Percentiles rank a stretch among this genome's conserved stretches.
These are phyloP conservation scores for Curvularia sp. DNA, from an alignment of 2,329 filamentous ascomycete species.

Conservation along the genomic window DNA sequence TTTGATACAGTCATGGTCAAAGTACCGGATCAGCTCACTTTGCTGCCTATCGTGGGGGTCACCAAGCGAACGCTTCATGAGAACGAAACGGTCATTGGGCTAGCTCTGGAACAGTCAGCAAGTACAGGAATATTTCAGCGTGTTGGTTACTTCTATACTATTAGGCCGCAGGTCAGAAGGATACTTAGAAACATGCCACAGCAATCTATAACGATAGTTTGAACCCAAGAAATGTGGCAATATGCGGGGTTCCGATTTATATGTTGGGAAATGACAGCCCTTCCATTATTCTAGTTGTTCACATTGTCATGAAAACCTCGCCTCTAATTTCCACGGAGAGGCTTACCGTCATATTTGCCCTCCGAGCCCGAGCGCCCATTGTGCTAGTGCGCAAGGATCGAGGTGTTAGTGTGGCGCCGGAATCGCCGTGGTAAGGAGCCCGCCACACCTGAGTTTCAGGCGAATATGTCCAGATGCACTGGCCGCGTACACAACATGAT, in stretches of 20 bases:
- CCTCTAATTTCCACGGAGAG: neutral
- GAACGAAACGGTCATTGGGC: constrained; percentile 1
- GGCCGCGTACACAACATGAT: neutral
- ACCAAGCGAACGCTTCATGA: constrained; percentile 5
- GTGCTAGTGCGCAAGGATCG: neutral
- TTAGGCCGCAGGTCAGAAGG: neutral
- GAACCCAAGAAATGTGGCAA: neutral
- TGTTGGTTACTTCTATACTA: constrained; percentile 6
- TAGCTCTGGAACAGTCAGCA: neutral
- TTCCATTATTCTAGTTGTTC: neutral
- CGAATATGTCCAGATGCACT: neutral
- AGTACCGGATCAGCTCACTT: neutral
- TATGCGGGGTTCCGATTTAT: neutral
- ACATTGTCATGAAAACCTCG: neutral
- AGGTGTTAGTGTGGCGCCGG: constrained; percentile 12
- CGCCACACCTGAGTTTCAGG: neutral
- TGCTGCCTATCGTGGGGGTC: constrained; percentile 1
- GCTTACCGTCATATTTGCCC: neutral
- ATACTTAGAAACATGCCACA: constrained; percentile 14
- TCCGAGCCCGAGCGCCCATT: neutral
- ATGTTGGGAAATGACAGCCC: neutral
- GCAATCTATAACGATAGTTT: neutral
- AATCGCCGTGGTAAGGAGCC: constrained; percentile 9
- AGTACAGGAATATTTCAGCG: neutral
- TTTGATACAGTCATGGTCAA: neutral